Conservation (phyloP, 2,329 filamentous ascomycete genomes). For the Dactylellina parvicollis region DNA sequence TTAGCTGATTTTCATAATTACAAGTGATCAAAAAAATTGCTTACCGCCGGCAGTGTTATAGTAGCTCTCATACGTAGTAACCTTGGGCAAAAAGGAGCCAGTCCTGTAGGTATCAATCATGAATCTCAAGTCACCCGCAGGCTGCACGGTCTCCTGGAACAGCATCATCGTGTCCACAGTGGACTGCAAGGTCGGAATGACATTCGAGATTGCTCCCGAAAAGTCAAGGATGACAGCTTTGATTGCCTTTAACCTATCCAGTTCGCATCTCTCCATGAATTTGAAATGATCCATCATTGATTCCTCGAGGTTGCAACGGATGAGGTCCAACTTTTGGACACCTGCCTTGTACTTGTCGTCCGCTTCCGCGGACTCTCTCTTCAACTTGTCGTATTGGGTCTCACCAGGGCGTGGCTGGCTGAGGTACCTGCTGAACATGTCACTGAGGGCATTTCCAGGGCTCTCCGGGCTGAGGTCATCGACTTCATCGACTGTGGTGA, state of each 20-base stretch:
- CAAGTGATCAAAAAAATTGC: background rate
- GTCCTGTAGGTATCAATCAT: constrained; percentile 97
- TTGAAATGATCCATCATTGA: constrained; percentile 90
- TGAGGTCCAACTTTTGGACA: constrained; percentile 84
- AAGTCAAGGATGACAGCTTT: constrained; percentile 98
- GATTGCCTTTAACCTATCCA: constrained; percentile 95
- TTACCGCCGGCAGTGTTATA: constrained; percentile 90
- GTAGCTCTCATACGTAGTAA: constrained; percentile 97
- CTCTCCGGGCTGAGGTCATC: constrained; percentile 72
- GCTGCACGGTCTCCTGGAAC: constrained; percentile 98
- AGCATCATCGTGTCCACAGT: constrained; percentile 99
- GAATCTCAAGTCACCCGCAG: constrained; percentile 86
- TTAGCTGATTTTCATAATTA: background rate
- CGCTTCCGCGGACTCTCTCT: constrained; percentile 86
- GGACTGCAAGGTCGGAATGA: constrained; percentile 93
- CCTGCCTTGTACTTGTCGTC: constrained; percentile 92
- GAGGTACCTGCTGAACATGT: constrained; percentile 92
- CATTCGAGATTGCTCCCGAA: constrained; percentile 95
- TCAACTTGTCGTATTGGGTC: constrained; percentile 83
- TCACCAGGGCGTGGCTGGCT: constrained; percentile 93
- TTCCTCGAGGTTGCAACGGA: constrained; percentile 95
- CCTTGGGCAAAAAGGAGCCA: constrained; percentile 87
- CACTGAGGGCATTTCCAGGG: constrained; percentile 82
- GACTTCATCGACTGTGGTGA: constrained; percentile 71
- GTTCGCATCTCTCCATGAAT: constrained; percentile 96